phyloP scores from a whole-genome alignment of 2,329 filamentous ascomycete species.

The Daldinia eschscholtzii region DNA sequence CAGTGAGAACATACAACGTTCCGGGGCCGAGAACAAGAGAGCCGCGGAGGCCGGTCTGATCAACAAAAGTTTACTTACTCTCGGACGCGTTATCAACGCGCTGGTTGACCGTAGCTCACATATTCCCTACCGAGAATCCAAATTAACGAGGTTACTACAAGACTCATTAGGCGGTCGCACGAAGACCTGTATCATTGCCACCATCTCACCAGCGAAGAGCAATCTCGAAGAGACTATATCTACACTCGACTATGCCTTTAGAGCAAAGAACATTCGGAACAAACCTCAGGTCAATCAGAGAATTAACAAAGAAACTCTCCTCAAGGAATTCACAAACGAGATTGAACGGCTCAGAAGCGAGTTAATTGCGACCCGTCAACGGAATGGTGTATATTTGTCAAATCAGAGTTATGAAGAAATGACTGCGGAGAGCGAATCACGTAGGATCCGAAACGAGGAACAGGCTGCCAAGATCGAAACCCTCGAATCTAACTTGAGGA shows the following conservation, averaged over 20 bases:
- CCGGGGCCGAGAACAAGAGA: constrained; percentile 97
- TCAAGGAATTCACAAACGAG: constrained; percentile 90
- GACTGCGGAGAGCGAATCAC: constrained; percentile 90
- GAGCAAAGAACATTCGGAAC: constrained; percentile 98
- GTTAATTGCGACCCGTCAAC: constrained; percentile 89
- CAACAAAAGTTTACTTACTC: constrained; percentile 95
- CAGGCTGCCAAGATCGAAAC: constrained; percentile 92
- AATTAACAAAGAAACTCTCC: constrained; percentile 91
- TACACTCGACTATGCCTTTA: constrained; percentile 96
- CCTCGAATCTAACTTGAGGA: constrained; percentile 88
- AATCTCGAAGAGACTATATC: constrained; percentile 99
- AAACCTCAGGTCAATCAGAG: constrained; percentile 95
- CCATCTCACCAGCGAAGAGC: constrained; percentile 91
- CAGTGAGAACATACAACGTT: constrained; percentile 97
- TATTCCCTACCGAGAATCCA: constrained; percentile 94
- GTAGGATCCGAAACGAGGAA: constrained; percentile 91
- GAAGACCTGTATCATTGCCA: constrained; percentile 99
- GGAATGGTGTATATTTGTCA: constrained; percentile 94
- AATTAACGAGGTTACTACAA: constrained; percentile 93
- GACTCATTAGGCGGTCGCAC: constrained; percentile 95
- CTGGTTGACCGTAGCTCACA: constrained; percentile 90
- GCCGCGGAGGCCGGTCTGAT: constrained; percentile 96
- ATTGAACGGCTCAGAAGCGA: constrained; percentile 97
- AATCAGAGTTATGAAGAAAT: constrained; percentile 92
- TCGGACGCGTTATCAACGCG: constrained; percentile 97